Conservation (phyloP, 2,329 filamentous ascomycete species). For the Didymosphaeria variabile region DNA sequence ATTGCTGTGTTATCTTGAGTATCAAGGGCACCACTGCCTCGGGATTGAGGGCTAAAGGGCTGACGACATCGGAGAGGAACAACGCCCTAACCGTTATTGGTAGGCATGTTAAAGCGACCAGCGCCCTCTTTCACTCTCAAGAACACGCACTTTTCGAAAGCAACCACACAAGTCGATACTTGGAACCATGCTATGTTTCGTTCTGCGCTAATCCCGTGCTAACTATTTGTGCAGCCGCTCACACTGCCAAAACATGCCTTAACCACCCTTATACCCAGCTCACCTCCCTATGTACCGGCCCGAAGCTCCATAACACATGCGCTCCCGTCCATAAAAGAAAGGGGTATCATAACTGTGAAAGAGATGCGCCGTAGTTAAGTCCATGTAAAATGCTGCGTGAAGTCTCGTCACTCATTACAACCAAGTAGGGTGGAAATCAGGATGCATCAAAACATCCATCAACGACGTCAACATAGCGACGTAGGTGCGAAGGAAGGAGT, state of each 20-base stretch:
- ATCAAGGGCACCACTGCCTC: constrained; percentile 21
- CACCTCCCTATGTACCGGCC: background rate
- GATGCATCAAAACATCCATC: background rate
- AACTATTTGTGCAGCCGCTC: too few relatives aligned
- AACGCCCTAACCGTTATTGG: background rate
- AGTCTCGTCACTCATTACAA: background rate
- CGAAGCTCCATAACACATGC: background rate
- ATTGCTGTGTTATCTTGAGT: constrained; percentile 23
- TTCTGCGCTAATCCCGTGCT: background rate
- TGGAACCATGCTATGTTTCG: background rate
- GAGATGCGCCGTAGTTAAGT: background rate
- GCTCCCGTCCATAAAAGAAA: constrained; percentile 7
- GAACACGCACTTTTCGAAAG: background rate
- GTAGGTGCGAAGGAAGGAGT: background rate
- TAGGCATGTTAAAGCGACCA: background rate
- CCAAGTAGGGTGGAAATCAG: background rate
- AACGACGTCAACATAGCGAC: background rate
- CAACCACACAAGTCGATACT: background rate
- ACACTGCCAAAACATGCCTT: background rate
- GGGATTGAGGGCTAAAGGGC: constrained; percentile 26
- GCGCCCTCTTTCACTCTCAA: background rate
- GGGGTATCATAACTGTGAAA: constrained; percentile 8
- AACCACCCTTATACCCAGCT: background rate
- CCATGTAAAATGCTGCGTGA: background rate
- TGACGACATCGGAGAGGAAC: constrained; percentile 25